Base-by-base conservation (phyloP, 352 stramenopile species). In the Globisporangium abappressorium region DNA sequence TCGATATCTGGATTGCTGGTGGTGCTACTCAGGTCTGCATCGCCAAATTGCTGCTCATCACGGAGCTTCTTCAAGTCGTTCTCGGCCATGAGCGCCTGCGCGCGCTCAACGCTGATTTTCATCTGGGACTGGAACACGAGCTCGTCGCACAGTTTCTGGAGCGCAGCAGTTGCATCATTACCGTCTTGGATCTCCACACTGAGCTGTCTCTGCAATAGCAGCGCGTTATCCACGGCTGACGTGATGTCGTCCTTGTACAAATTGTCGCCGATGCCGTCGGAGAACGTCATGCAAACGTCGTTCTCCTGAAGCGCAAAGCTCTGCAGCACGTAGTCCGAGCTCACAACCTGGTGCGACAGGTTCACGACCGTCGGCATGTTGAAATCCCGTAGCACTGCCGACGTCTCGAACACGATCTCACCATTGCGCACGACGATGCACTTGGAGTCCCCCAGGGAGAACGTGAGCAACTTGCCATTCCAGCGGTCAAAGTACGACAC, bases 391-490 rank as follows among this genome's bases (percentile, higher is more conserved):
- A 94, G 57, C 24, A 90, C 84, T 1, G 84, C 79, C 9, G 84
- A 59, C 24, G 83, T 89, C 66, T 94, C 84, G 61, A 88, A 93
- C 0, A 90, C 79, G 9, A 94, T 65, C 0, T 57, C 62, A 20
- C 78, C 75, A 1, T 76, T 57, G 38, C 87, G 70, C 2, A 94
- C 74, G 20, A 94, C 74, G 24, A 93, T 14, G 53, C 73, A 83
- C 71, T 94, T 94, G 70, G 77, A 91, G 70, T 94, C 87, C 30
- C 87, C 87, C 3, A 94, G 76, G n/a, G 83, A 80, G 43, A 94
- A 94, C 20, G 79, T 87, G 38, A 80, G 66, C 24, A 94, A 65
- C n/a, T 64, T 73, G 6, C 80, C 82, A 20, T 70, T 81, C 82
- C 84, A 91, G 9, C 80, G 72, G 53, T 93, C 85, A 64, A 94